A percentile compares a stretch with the other conserved stretches of the same genome.
Conservation (phyloP, 192 early-diverging fungal species). For the Borealophlyctis nickersoniae region DNA sequence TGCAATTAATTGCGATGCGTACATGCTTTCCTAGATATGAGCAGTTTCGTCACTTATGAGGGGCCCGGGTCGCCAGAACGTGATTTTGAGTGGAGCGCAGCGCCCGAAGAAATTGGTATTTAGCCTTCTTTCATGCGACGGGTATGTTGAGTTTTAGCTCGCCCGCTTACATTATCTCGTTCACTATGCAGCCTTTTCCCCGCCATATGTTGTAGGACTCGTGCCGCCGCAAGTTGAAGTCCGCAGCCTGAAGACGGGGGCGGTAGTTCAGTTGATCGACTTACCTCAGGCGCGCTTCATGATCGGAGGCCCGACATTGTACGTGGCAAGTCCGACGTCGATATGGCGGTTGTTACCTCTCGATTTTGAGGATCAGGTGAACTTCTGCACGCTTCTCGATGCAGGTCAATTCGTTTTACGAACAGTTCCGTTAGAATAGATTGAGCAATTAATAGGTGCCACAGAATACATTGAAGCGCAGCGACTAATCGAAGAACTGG, state of each 20-base stretch:
- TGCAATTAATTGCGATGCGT: too few relatives aligned
- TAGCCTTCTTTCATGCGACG: too few relatives aligned
- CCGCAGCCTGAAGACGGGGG: conserved; percentile 77
- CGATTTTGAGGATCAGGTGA: conserved; percentile 56
- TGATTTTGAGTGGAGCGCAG: conserved; percentile 35
- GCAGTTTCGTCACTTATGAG: conserved; percentile 31
- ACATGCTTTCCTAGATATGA: too few relatives aligned
- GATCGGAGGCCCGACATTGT: conserved; percentile 21
- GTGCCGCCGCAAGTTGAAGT: conserved; percentile 74
- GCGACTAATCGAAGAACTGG: conserved; percentile 51
- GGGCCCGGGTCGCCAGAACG: conserved; percentile 27
- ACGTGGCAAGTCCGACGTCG: conserved; percentile 36
- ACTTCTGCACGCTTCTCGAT: too few relatives aligned
- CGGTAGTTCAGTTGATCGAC: conserved; percentile 76
- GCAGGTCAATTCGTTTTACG: too few relatives aligned
- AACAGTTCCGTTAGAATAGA: too few relatives aligned
- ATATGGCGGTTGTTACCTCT: conserved; percentile 51
- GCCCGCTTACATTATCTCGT: neutral
- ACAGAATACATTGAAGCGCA: conserved; percentile 45
- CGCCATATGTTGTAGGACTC: conserved; percentile 73
- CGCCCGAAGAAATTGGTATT: conserved; percentile 56
- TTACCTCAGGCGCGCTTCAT: conserved; percentile 53
- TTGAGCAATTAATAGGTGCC: conserved; percentile 44
- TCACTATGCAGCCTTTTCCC: conserved; percentile 45
- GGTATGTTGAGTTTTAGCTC: conserved; percentile 4